Conservation (phyloP, 805 yeast species). For the Nakazawaea laoshanensis region DNA sequence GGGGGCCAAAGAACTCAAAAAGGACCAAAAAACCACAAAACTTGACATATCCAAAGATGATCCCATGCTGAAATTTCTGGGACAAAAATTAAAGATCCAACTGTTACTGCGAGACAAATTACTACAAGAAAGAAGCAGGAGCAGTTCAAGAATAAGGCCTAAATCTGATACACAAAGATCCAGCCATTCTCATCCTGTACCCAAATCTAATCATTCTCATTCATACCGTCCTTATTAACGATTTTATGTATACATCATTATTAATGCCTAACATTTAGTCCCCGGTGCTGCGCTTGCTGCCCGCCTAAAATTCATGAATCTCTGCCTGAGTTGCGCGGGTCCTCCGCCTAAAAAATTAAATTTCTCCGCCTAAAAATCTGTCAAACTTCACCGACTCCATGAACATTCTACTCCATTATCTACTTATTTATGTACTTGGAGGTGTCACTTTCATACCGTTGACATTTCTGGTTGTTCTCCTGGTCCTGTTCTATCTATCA, state of each 20-base stretch:
- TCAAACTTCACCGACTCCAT: too few relatives aligned
- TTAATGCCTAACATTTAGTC: too few relatives aligned
- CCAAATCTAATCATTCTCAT: too few relatives aligned
- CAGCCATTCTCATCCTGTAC: too few relatives aligned
- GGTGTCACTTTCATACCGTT: conserved; percentile 77
- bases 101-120: conserved; percentile 8
- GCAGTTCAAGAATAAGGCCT: conserved; percentile 9
- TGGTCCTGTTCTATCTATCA: conserved; percentile 24
- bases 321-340: too few relatives aligned
- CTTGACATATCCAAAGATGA: conserved; percentile 26
- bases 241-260: too few relatives aligned
- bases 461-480: conserved; percentile 29
- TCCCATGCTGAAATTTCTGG: conserved; percentile 38
- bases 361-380: too few relatives aligned
- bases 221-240: too few relatives aligned
- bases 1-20: background rate
- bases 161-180: conserved; percentile 1
- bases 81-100: conserved; percentile 18
- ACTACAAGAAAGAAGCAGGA: conserved; percentile 10
- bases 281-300: too few relatives aligned
- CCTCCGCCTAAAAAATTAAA: too few relatives aligned
- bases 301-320: too few relatives aligned
- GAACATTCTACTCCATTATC: conserved; percentile 13
- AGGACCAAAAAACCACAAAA: conserved; percentile 8
- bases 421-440: conserved; percentile 57